phyloP scores from a whole-genome alignment of 257 asterid species.

The Salvia rosmarinus region DNA sequence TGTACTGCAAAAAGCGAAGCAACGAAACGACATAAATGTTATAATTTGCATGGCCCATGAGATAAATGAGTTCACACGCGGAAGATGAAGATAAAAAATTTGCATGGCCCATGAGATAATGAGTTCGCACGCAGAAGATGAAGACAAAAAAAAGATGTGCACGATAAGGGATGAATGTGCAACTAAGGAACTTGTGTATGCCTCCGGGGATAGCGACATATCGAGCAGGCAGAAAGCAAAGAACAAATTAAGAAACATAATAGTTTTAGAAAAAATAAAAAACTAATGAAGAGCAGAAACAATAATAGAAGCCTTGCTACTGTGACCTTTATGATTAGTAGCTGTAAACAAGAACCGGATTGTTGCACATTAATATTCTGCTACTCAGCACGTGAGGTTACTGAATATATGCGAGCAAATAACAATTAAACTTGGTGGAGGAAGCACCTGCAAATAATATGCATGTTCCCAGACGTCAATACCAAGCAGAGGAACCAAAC shows the following conservation, averaged over 20 bases:
- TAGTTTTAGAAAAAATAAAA: neutral
- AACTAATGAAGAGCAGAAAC: neutral
- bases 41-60: neutral
- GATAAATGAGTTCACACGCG: neutral
- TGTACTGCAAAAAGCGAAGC: slow-evolving; percentile 62
- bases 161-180: neutral
- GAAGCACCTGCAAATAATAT: slow-evolving; percentile 74
- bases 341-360: slow-evolving; percentile 12
- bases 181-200: neutral
- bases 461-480: slow-evolving; percentile 93
- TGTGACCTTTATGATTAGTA: neutral
- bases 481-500: slow-evolving; percentile 74
- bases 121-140: neutral
- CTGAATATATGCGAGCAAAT: slow-evolving; percentile 6
- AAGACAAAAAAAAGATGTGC: neutral
- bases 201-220: neutral
- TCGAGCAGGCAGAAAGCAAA: neutral
- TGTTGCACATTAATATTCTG: neutral
- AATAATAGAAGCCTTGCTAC: neutral
- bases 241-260: neutral
- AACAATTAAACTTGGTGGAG: neutral
- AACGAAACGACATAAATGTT: slow-evolving; percentile 5
- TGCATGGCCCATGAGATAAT: neutral
- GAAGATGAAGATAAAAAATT: neutral
- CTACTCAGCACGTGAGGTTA: neutral